A percentile compares a stretch with the other conserved stretches of the same genome.
Conservation (phyloP, 2,329 filamentous ascomycete species). For the Fusarium chlamydosporum region DNA sequence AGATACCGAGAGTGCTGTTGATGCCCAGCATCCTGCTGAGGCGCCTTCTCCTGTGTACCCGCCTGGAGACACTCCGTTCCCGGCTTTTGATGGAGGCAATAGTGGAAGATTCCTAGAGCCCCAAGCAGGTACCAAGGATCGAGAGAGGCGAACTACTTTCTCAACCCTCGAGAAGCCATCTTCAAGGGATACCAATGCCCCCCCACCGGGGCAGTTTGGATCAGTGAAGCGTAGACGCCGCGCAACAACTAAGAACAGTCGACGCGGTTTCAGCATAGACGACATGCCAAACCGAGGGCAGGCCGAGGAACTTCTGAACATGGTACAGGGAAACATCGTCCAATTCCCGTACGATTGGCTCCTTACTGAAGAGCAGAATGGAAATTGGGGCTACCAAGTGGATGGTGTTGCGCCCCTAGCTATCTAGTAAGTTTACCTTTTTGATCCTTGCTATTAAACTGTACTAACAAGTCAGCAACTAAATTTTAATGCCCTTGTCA, state of each 20-base stretch:
- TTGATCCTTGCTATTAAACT: background rate
- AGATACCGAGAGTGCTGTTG: slow-evolving; percentile 49
- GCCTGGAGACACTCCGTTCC: slow-evolving; percentile 62
- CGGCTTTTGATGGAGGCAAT: slow-evolving; percentile 59
- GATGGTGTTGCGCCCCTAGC: slow-evolving; percentile 96
- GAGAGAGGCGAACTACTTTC: slow-evolving; percentile 70
- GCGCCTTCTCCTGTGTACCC: slow-evolving; percentile 60
- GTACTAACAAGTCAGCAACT: slow-evolving; percentile 56
- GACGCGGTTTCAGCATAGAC: slow-evolving; percentile 75
- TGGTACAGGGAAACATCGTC: slow-evolving; percentile 90
- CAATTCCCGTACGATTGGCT: slow-evolving; percentile 98
- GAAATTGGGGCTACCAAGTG: slow-evolving; percentile 97
- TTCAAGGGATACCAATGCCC: slow-evolving; percentile 53
- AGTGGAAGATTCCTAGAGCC: slow-evolving; percentile 54
- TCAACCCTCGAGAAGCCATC: slow-evolving; percentile 66
- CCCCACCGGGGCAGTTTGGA: slow-evolving; percentile 56
- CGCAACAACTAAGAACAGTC: slow-evolving; percentile 77
- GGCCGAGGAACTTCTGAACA: slow-evolving; percentile 82
- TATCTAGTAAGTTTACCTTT: slow-evolving; percentile 81
- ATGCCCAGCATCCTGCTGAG: slow-evolving; percentile 53
- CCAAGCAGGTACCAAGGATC: slow-evolving; percentile 56
- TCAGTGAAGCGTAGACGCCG: slow-evolving; percentile 75
- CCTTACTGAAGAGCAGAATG: slow-evolving; percentile 88
- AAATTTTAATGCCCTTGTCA: slow-evolving; percentile 40
- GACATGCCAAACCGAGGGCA: slow-evolving; percentile 82